These are phyloP conservation scores for Straminergon stramineum DNA, from an alignment of 225 moss, liverwort and hornwort genomes.

Conservation along the genomic window DNA sequence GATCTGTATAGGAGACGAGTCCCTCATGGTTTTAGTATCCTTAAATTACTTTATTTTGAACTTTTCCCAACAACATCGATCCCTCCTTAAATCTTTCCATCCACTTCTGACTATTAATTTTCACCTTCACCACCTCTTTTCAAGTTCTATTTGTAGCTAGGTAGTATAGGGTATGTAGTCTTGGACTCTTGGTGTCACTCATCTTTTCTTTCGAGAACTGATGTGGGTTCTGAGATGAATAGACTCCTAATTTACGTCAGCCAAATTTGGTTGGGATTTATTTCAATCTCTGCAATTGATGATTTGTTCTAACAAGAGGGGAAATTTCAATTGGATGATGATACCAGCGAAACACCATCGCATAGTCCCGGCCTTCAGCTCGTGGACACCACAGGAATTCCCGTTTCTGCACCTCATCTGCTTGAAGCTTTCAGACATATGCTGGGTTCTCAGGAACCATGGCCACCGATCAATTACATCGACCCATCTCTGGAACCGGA, in stretches of 20 bases:
- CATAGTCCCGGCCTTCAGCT: slow-evolving; percentile 5
- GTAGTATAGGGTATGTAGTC: not conserved
- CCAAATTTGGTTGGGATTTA: not conserved
- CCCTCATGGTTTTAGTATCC: too few relatives aligned
- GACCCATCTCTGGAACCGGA: not conserved
- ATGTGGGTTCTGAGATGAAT: not conserved
- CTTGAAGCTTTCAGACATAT: not conserved
- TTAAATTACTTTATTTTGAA: too few relatives aligned
- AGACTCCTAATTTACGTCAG: not conserved
- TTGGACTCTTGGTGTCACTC: not conserved
- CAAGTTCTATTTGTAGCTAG: not conserved
- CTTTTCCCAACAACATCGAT: not conserved
- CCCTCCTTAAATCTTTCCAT: not conserved
- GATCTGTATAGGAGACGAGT: too few relatives aligned
- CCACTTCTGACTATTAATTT: not conserved
- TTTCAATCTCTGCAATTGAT: not conserved
- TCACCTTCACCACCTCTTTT: not conserved
- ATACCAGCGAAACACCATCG: not conserved
- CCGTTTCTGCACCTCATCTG: not conserved
- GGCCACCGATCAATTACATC: not conserved
- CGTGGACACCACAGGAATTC: not conserved
- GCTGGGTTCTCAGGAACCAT: not conserved
- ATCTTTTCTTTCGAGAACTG: not conserved
- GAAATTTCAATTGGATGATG: not conserved
- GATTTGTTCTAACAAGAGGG: not conserved